Base-by-base conservation (phyloP, 2,329 filamentous ascomycete genomes). In the Fusarium sp. region DNA sequence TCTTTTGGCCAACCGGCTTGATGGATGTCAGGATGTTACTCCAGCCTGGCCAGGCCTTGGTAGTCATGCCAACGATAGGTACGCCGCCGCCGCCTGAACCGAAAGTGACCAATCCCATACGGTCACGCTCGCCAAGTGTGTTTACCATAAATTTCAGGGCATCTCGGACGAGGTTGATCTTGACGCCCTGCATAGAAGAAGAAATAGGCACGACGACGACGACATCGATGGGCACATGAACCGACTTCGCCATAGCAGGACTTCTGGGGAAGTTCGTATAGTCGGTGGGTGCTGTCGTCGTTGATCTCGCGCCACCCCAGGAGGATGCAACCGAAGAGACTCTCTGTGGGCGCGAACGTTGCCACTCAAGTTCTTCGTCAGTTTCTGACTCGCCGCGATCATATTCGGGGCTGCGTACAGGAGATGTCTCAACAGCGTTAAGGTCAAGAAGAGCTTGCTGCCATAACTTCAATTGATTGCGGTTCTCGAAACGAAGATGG, bases 181-280 rank as follows among this genome's bases (percentile, higher is more conserved):
- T 99, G 68, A 99, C 90, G n/a, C 96, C 96, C 82, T 98, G 96
- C 95, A 98, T 99, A 0, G 96, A 98, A 2, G 95, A 97, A 0
- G 96, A 98, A 11, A 99, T 95, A 0, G 96, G 96, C 38, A 99
- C 95, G 28, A 99, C 96, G 2, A 98, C 94, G 0, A 99, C 95
- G 35, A 99, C 91, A 79, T 99, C 96, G 60, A 98, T 90, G 4
- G 96, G 95, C 22, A 98, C 94, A 79, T 99, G 96, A 53, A 95
- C 81, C 11, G 91, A 89, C 26, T 85, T 76, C 51, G 70, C 83
- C 69, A 82, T 83, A 14, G 74, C 76, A 62, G 78, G 77, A 58
- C 83, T 84, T 78, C 81, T 87, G 77, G 86, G 82, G 44, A 93
- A 90, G 79, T 88, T 93, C 44, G 94, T 96, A 82, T 98, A 98